Percentiles rank a stretch among this genome's conserved stretches.
phyloP scores from a whole-genome alignment of 73 alveolate species.

The Tetrahymena borealis region DNA sequence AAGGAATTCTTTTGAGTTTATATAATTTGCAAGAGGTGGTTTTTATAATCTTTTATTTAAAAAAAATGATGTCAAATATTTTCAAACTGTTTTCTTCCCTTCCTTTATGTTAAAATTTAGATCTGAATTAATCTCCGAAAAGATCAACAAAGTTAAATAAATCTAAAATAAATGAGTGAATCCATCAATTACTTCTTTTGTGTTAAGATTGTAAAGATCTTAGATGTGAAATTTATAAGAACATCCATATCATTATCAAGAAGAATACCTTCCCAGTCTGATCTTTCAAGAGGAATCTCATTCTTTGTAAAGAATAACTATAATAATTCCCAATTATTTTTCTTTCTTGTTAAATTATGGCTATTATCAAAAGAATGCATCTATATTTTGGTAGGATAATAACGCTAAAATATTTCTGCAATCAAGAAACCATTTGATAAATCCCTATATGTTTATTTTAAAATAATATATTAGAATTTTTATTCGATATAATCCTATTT shows the following conservation, averaged over 20 bases:
- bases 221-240: conserved; percentile 8
- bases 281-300: conserved; percentile 18
- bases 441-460: conserved; percentile 1
- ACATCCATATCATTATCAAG: conserved; percentile 22
- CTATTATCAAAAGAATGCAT: conserved; percentile 75
- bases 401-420: conserved; percentile 88
- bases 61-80: neutral
- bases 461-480: neutral
- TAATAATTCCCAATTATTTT: conserved; percentile 20
- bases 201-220: conserved; percentile 18
- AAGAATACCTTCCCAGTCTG: neutral
- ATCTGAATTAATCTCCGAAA: no score
- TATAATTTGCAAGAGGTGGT: conserved; percentile 41
- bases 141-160: no score
- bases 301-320: conserved; percentile 29
- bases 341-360: conserved; percentile 44
- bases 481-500: neutral
- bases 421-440: conserved; percentile 85
- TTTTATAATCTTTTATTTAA: conserved; percentile 12
- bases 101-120: no score
- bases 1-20: conserved; percentile 34
- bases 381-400: conserved; percentile 73
- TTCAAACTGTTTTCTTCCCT: no score
- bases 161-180: no score
- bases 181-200: conserved; percentile 8